Evolutionary conservation across 352 stramenopile species (phyloP).

Genomic region (Phytophthora foliorum): DNA sequence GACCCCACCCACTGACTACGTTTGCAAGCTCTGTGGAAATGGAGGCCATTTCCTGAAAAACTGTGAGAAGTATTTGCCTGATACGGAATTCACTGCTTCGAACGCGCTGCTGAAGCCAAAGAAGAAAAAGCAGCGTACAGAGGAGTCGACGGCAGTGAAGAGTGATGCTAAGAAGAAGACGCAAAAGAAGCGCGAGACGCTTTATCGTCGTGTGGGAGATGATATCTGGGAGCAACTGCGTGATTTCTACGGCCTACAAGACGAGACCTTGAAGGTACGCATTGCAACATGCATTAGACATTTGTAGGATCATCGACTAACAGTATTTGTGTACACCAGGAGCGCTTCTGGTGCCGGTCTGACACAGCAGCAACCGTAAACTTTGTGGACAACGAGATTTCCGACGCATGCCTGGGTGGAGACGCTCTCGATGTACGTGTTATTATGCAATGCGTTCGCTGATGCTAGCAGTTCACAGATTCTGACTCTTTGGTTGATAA

Average conservation of each 20-base stretch:
- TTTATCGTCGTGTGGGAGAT: conserved; percentile 73
- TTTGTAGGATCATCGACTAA: conserved; percentile 10
- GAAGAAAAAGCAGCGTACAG: conserved; percentile 62
- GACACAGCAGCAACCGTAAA: conserved; percentile 81
- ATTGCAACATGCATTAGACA: neutral
- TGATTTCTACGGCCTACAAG: conserved; percentile 73
- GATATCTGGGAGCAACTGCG: conserved; percentile 68
- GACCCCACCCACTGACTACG: conserved; percentile 62
- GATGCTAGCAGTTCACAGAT: neutral
- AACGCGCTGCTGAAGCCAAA: conserved; percentile 44
- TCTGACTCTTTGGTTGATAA: neutral
- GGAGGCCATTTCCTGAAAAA: conserved; percentile 84
- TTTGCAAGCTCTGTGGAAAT: conserved; percentile 80
- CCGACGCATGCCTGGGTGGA: conserved; percentile 65
- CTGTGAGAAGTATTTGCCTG: conserved; percentile 67
- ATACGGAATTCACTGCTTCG: conserved; percentile 45
- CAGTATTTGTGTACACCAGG: conserved; percentile 17
- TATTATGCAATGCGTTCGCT: neutral
- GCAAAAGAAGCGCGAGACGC: conserved; percentile 69
- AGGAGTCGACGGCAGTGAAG: conserved; percentile 10
- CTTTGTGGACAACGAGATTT: conserved; percentile 82
- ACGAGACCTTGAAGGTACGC: conserved; percentile 59
- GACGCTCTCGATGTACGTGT: conserved; percentile 72
- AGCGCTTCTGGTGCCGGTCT: conserved; percentile 79
- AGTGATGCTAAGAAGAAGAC: conserved; percentile 29